phyloP scores from a whole-genome alignment of 169 alveolate species.

The Eimeria maxima region DNA sequence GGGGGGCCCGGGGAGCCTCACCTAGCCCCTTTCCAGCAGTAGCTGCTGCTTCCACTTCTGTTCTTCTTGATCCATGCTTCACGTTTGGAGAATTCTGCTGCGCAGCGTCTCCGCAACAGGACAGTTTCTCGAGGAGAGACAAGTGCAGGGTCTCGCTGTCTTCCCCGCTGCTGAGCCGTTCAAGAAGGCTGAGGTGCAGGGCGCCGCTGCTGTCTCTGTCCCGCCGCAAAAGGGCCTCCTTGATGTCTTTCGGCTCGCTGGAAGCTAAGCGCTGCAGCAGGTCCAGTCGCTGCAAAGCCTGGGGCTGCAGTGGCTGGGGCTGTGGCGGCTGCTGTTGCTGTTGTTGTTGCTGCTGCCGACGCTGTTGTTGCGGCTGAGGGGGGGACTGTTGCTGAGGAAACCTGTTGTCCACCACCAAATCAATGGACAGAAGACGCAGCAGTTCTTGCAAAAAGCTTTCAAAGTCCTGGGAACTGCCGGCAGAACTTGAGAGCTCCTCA shows the following conservation, averaged over 20 bases:
- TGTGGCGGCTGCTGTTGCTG: slow-evolving; percentile 23
- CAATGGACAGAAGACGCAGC: slow-evolving; percentile 62
- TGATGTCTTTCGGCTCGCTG: slow-evolving; percentile 48
- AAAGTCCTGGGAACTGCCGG: slow-evolving; percentile 39
- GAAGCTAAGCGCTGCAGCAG: slow-evolving; percentile 68
- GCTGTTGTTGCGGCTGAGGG: slow-evolving; percentile 52
- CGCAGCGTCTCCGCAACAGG: neutral
- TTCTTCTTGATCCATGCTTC: neutral
- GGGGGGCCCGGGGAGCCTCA: neutral
- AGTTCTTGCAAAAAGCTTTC: slow-evolving; percentile 27
- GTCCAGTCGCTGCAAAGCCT: slow-evolving; percentile 63
- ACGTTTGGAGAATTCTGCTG: neutral
- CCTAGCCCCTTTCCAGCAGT: neutral
- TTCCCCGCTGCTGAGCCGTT: slow-evolving; percentile 66
- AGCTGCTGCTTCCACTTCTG: neutral
- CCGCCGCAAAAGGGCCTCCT: slow-evolving; percentile 36
- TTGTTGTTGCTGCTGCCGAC: slow-evolving; percentile 12
- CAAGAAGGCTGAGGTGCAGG: slow-evolving; percentile 45
- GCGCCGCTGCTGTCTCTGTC: slow-evolving; percentile 57
- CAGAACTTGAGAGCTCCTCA: slow-evolving; percentile 13
- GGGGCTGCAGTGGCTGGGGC: slow-evolving; percentile 25
- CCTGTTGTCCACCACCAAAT: neutral
- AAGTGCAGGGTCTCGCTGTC: slow-evolving; percentile 49
- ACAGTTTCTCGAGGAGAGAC: slow-evolving; percentile 50
- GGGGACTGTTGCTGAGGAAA: neutral